phyloP scores from a whole-genome alignment of 208 protist species.

The Trypanosoma scelopori region DNA sequence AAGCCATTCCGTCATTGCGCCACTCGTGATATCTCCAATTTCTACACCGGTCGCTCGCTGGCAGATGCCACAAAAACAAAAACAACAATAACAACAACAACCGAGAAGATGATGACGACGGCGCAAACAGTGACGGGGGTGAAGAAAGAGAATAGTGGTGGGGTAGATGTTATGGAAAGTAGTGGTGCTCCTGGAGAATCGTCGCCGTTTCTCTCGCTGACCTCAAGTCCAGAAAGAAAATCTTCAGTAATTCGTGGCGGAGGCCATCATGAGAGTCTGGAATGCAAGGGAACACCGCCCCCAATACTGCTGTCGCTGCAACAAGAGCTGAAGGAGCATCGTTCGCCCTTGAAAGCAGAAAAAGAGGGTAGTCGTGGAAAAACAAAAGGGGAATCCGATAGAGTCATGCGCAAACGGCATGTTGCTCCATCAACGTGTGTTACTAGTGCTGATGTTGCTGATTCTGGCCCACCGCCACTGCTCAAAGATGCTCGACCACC shows the following conservation, averaged over 20 bases:
- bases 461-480: neutral
- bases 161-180: too few species aligned
- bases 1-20: neutral
- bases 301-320: neutral
- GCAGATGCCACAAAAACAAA: neutral
- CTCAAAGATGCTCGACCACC: neutral
- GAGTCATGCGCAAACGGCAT: neutral
- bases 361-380: neutral
- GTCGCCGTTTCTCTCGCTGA: too few species aligned
- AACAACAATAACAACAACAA: neutral
- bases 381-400: neutral
- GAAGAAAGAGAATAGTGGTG: neutral
- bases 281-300: neutral
- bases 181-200: too few species aligned
- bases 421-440: neutral
- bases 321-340: neutral
- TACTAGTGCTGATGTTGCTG: neutral
- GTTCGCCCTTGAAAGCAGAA: neutral
- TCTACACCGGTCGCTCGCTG: constrained; percentile 21
- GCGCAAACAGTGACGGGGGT: neutral
- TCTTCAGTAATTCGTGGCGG: neutral
- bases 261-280: neutral
- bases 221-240: neutral
- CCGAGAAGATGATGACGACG: neutral
- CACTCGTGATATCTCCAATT: neutral